A percentile compares a stretch with the other conserved stretches of the same genome.
phyloP scores from a whole-genome alignment of 2,329 filamentous ascomycete genomes.

The Fusarium sulawesiense region DNA sequence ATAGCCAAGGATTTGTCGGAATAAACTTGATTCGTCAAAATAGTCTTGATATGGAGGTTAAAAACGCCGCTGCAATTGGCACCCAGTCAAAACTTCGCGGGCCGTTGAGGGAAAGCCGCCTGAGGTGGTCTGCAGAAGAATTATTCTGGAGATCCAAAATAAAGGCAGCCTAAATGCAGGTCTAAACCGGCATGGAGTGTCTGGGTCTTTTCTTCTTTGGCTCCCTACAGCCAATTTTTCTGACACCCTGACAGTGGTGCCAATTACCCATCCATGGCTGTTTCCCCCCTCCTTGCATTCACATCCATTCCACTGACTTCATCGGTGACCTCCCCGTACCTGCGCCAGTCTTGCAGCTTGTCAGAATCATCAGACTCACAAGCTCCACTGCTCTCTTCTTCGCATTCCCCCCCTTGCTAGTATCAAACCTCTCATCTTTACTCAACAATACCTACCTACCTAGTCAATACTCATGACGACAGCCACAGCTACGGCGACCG shows the following conservation, averaged over 20 bases:
- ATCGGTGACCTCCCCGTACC: conserved; percentile 38
- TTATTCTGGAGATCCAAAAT: not conserved
- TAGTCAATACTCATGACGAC: conserved; percentile 12
- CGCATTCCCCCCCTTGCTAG: conserved; percentile 13
- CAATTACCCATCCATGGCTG: conserved; percentile 23
- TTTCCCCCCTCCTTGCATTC: conserved; percentile 8
- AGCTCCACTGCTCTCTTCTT: conserved; percentile 16
- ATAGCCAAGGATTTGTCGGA: conserved; percentile 13
- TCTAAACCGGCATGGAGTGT: not conserved
- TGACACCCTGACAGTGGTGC: conserved; percentile 17
- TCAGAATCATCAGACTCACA: conserved; percentile 27
- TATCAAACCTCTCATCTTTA: not conserved
- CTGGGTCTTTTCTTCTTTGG: not conserved
- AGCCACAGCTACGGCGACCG: conserved; percentile 30
- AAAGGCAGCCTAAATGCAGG: not conserved
- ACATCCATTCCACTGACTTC: conserved; percentile 33
- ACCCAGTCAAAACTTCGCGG: conserved; percentile 37
- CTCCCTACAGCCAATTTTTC: not conserved
- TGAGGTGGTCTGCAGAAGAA: conserved; percentile 6
- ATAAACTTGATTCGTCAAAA: conserved; percentile 33
- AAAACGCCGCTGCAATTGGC: conserved; percentile 30
- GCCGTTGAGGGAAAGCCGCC: conserved; percentile 28
- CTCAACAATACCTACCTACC: conserved; percentile 8
- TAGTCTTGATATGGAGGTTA: conserved; percentile 8
- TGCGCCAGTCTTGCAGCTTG: conserved; percentile 41